Evolutionary conservation across 2,329 filamentous ascomycete genomes (phyloP), one percentile per base, ranked within the genome.

Genomic region (Ophiostoma pallidulum): DNA sequence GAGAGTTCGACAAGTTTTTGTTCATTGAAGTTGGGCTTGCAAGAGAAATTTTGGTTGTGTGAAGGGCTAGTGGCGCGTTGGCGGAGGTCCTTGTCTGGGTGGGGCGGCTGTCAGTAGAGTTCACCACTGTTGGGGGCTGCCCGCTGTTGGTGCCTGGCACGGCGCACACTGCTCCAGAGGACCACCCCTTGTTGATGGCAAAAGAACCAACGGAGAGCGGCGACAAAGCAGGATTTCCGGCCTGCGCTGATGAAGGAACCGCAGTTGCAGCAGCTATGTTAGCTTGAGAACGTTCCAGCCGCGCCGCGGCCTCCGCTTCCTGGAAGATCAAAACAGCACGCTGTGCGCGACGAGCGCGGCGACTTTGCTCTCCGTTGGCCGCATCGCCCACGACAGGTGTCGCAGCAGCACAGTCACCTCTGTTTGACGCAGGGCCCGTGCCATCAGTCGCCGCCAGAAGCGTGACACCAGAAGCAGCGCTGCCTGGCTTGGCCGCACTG

Each of bases 271-370:
- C n/a, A n/a, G n/a, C n/a, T n/a, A n/a, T n/a, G n/a, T 10, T 13
- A 16, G 44, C 16, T 13, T 45, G 41, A 16, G 10, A 46, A 45
- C 37, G 49, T 19, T 50, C 38, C 31, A 47, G 42, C 19, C 49
- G 53, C 3, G 41, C 51, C 6, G 41, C 49, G 5, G 35, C 51
- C 16, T 52, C 53, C 12, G 44, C 49, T 13, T 55, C 53, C 12
- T 49, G 48, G 37, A 50, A 55, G 19, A 53, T 51, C 28, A 48
- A 16, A 16, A 43, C 44, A 13, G 53, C 53, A 10, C 53, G 52
- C 37, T 55, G 48, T 20, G 52, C 52, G 6, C 53, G 52, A 8
- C 53, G 53, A 10, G 50, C 48, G 8, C 53, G 51, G 5, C 53
- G 50, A 19, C 4, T 45, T 18, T 51, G 35, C 4, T 49, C 52